Percentiles rank a stretch among this genome's conserved stretches.
Conservation (phyloP, 1,139 yeast genomes). For the Suzukiozyma palmioleophila region DNA sequence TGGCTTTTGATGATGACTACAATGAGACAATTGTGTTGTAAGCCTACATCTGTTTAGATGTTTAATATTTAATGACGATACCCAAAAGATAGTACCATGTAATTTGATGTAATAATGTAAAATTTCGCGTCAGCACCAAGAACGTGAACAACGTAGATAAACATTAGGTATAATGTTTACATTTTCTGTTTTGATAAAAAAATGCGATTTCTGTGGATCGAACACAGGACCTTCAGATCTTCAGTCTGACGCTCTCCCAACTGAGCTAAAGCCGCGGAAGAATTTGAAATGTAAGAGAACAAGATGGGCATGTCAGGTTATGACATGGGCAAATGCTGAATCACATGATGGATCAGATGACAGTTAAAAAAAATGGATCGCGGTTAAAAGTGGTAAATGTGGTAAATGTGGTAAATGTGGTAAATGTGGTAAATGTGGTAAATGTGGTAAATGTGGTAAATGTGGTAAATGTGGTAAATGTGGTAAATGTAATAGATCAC, state of each 20-base stretch:
- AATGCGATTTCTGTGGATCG: constrained; percentile 52
- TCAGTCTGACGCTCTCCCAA: constrained; percentile 91
- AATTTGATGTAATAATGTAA: not conserved
- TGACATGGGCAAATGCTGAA: too few species aligned
- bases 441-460: too few species aligned
- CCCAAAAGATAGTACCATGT: not conserved
- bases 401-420: too few species aligned
- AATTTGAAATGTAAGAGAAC: not conserved
- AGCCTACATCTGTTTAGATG: not conserved
- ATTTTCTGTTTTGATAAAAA: too few species aligned
- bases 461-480: too few species aligned
- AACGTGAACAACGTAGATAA: not conserved
- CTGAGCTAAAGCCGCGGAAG: constrained; percentile 69
- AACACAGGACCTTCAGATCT: constrained; percentile 60
- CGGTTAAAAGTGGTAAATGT: too few species aligned
- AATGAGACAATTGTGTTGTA: not conserved
- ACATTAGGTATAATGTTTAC: too few species aligned
- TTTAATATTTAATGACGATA: not conserved
- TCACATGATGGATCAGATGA: too few species aligned
- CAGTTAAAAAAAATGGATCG: too few species aligned
- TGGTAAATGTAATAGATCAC: too few species aligned
- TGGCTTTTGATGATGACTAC: not conserved
- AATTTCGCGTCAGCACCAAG: not conserved
- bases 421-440: too few species aligned
- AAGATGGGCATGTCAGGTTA: too few species aligned